Evolutionary conservation across 352 stramenopile genomes (phyloP).

Genomic region (Peronospora belbahrii): DNA sequence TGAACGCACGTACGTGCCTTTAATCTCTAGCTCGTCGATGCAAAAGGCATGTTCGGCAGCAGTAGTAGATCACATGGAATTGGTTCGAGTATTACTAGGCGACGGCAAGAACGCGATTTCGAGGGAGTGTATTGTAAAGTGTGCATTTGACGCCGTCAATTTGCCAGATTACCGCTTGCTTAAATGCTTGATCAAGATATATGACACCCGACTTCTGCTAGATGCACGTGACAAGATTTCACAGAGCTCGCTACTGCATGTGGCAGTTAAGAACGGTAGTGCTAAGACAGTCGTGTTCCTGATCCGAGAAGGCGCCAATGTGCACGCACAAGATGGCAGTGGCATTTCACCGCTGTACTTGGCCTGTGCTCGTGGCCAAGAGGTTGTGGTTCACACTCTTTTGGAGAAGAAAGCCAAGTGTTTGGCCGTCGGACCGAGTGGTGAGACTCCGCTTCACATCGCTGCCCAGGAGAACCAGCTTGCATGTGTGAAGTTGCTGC

Average conservation of each 20-base stretch:
- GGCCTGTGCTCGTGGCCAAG: slow-evolving; percentile 60
- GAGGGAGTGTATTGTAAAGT: slow-evolving; percentile 25
- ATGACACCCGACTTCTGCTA: slow-evolving; percentile 35
- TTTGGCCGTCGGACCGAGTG: slow-evolving; percentile 49
- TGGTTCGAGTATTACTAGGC: slow-evolving; percentile 45
- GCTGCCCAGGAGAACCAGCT: slow-evolving; percentile 78
- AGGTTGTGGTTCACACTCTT: slow-evolving; percentile 49
- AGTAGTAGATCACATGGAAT: slow-evolving; percentile 30
- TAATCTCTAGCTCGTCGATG: slow-evolving; percentile 33
- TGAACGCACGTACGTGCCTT: slow-evolving; percentile 12
- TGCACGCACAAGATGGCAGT: slow-evolving; percentile 49
- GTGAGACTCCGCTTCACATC: slow-evolving; percentile 73
- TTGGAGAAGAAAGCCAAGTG: slow-evolving; percentile 50
- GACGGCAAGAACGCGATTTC: slow-evolving; percentile 35
- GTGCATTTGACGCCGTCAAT: slow-evolving; percentile 40
- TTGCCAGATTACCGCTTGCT: slow-evolving; percentile 46
- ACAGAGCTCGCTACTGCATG: slow-evolving; percentile 54
- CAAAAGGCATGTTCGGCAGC: slow-evolving; percentile 43
- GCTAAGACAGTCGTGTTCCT: slow-evolving; percentile 51
- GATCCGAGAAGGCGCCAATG: slow-evolving; percentile 52
- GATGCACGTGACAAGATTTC: slow-evolving; percentile 35
- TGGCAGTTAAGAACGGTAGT: slow-evolving; percentile 44
- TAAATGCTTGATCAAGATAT: slow-evolving; percentile 43
- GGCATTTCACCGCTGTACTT: slow-evolving; percentile 73
- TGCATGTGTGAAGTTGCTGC: slow-evolving; percentile 52